These are phyloP conservation scores for Ophiostoma pallidulum DNA, from an alignment of 2,329 filamentous ascomycete genomes.

Conservation along the genomic window DNA sequence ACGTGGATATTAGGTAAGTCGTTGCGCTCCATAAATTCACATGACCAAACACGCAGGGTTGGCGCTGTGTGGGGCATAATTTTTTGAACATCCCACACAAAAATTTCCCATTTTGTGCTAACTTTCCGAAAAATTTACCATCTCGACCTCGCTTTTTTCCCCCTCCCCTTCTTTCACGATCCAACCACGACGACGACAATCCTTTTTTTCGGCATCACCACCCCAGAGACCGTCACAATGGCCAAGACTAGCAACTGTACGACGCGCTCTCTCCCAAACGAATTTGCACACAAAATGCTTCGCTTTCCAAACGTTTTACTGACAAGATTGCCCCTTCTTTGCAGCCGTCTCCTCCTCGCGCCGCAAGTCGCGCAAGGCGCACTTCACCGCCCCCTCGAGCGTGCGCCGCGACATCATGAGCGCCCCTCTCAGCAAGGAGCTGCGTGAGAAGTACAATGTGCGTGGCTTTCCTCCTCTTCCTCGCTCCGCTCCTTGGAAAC, in stretches of 20 bases:
- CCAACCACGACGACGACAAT: constrained; percentile 7
- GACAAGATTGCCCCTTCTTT: constrained; percentile 15
- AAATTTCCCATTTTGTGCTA: constrained; percentile 5
- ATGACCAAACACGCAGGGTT: constrained; percentile 9
- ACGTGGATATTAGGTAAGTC: neutral
- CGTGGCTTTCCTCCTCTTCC: constrained; percentile 26
- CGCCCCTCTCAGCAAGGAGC: constrained; percentile 90
- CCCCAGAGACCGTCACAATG: constrained; percentile 14
- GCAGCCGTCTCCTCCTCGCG: constrained; percentile 68
- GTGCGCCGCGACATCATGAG: constrained; percentile 95
- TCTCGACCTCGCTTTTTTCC: constrained; percentile 5
- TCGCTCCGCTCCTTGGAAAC: too few species aligned
- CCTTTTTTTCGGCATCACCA: constrained; percentile 2
- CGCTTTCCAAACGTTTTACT: constrained; percentile 8
- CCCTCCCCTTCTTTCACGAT: neutral
- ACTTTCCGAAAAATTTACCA: constrained; percentile 8
- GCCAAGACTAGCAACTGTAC: constrained; percentile 17
- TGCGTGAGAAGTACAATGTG: constrained; percentile 99
- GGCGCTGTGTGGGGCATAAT: constrained; percentile 1
- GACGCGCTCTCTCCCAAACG: neutral
- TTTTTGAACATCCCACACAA: constrained; percentile 6
- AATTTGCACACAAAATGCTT: neutral
- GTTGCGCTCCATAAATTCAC: neutral
- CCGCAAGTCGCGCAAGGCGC: constrained; percentile 98
- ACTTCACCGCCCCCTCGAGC: constrained; percentile 93